Evolutionary conservation across 164 flowering plant genomes (phyloP), one percentile per base, ranked within the genome.

Genomic region (Nymphaea colorata): DNA sequence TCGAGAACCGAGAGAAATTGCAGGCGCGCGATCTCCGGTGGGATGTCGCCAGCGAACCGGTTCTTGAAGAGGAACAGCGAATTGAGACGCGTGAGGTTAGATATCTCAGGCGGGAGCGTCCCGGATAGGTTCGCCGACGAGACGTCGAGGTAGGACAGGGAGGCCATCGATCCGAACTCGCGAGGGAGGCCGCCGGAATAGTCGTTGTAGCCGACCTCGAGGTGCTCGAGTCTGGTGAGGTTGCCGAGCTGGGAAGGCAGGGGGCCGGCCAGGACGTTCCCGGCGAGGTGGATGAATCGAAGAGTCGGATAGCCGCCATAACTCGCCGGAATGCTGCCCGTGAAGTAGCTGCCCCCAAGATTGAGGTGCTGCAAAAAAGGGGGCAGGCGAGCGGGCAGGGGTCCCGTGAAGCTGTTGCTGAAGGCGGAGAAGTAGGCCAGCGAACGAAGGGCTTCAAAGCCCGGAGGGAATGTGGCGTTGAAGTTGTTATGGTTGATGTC

Each of bases 321-420:
- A 41, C 78, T 67, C 2, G 67, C 51, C 7, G 98, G 98, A 64
- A 90, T 85, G 3, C 42, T 45, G 7, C 96, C 99, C 0, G 78
- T 74, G 64, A 95, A 95, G 82, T 77, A 92, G 87, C 98, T 88
- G 5, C 99, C 99, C 0, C 98, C 94, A 42, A 95, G 86, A 75
- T 90, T 92, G 67, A 95, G 85, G 62, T 70, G 57, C 70, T 88
- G 85, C n/a, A 61, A 73, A 42, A 90, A 83, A 43, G 44, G 59
- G n/a, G 70, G 43, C 44, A 88, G n/a, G 2, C 82, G 94, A 8
- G 42, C 44, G 2, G 99, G 97, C 2, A 95, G 64, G 10, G 84
- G 76, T 6, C 99, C 99, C 0, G 74, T 69, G 80, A 95, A 92
- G 74, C 75, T 89, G 83, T 95, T 95, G 77, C 94, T 95, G 78